Evolutionary conservation across 805 yeast species (phyloP).

Genomic region (Wickerhamiella lipophila): DNA sequence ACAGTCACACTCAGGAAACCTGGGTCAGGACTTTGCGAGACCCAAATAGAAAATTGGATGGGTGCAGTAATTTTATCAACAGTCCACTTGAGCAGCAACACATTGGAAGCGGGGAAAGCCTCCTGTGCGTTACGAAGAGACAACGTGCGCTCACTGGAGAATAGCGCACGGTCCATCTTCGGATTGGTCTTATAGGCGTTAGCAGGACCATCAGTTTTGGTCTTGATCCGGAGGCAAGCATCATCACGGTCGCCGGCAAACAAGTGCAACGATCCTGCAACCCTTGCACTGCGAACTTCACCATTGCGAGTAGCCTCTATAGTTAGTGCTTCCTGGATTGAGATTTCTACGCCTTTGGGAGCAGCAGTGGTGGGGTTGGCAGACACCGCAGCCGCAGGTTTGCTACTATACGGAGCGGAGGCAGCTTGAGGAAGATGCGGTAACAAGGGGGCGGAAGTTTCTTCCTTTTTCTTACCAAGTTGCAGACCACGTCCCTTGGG

Average conservation of each 20-base stretch:
- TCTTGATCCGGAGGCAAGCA: slow-evolving; percentile 51
- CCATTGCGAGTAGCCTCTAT: slow-evolving; percentile 83
- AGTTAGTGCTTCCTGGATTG: slow-evolving; percentile 61
- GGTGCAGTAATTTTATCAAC: slow-evolving; percentile 49
- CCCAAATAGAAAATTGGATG: slow-evolving; percentile 73
- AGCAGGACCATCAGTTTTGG: slow-evolving; percentile 40
- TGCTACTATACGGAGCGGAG: slow-evolving; percentile 8
- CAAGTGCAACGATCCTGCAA: slow-evolving; percentile 82
- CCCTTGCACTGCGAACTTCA: slow-evolving; percentile 41
- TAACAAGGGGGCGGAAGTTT: background rate
- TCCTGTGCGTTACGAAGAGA: slow-evolving; percentile 65
- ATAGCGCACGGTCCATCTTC: slow-evolving; percentile 71
- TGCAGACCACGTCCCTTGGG: slow-evolving; percentile 63
- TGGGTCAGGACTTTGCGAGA: slow-evolving; percentile 42
- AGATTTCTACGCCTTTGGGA: slow-evolving; percentile 34
- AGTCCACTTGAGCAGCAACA: slow-evolving; percentile 91
- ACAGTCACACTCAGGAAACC: slow-evolving; percentile 62
- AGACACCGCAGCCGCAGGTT: slow-evolving; percentile 9
- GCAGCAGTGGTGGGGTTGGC: slow-evolving; percentile 26
- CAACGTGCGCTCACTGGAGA: slow-evolving; percentile 44
- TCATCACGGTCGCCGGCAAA: slow-evolving; percentile 67
- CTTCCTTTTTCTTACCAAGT: slow-evolving; percentile 44
- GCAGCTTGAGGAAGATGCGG: slow-evolving; percentile 10
- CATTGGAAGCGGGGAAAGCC: slow-evolving; percentile 80
- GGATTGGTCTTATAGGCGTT: slow-evolving; percentile 89